Percentiles rank a stretch among this genome's conserved stretches.
These are phyloP conservation scores for Termitomyces sp. DNA, from an alignment of 768 basidiomycete genomes.

Conservation along the genomic window DNA sequence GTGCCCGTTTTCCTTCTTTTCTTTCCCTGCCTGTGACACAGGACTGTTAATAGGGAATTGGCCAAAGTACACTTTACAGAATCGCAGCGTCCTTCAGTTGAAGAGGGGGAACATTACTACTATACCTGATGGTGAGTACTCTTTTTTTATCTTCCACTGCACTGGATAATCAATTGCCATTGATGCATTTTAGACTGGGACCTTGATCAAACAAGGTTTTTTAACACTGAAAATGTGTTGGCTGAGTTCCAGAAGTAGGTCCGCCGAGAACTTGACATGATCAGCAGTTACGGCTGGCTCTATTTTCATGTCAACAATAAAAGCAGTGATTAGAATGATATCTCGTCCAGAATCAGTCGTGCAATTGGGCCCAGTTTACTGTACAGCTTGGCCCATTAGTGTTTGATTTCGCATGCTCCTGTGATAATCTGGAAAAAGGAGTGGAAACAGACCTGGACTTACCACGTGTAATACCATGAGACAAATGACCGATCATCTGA, in stretches of 20 bases:
- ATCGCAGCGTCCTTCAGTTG: constrained; percentile 40
- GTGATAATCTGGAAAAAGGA: neutral
- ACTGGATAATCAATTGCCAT: neutral
- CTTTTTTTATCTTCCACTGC: constrained; percentile 10
- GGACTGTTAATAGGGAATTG: constrained; percentile 29
- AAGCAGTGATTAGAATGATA: neutral
- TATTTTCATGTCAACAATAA: neutral
- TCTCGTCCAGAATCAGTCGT: neutral
- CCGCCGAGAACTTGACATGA: neutral
- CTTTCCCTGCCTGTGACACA: neutral
- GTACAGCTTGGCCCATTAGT: neutral
- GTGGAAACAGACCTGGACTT: neutral
- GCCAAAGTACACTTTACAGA: constrained; percentile 33
- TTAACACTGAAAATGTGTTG: constrained; percentile 33
- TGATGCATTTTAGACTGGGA: neutral
- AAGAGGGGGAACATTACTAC: constrained; percentile 46
- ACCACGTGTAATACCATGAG: neutral
- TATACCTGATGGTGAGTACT: constrained; percentile 37
- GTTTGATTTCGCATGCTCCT: neutral
- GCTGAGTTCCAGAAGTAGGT: constrained; percentile 40
- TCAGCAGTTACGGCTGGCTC: neutral
- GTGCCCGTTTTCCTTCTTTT: constrained; percentile 8
- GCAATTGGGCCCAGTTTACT: neutral
- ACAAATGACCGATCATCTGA: no score
- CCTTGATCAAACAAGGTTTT: constrained; percentile 34